A percentile compares a stretch with the other conserved stretches of the same genome.
Evolutionary conservation across 2,329 filamentous ascomycete species (phyloP).

Genomic region (Aspergillus ochraceoroseus): DNA sequence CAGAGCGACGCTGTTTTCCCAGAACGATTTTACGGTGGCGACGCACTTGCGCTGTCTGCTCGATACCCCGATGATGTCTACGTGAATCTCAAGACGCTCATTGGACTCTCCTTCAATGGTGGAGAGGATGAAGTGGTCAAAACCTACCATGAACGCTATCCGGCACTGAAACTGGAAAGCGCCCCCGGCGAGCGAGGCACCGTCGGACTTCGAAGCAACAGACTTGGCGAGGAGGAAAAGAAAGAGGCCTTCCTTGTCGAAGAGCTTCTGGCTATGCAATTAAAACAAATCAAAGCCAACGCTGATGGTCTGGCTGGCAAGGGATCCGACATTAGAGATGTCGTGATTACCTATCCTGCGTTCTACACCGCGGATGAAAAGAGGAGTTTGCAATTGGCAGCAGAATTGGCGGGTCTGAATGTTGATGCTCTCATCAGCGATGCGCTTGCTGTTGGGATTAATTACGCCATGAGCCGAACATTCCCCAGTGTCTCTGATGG

Average conservation of each 20-base stretch:
- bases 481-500: slow-evolving; percentile 82
- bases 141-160: slow-evolving; percentile 71
- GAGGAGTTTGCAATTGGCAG: slow-evolving; percentile 76
- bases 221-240: slow-evolving; percentile 60
- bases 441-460: slow-evolving; percentile 83
- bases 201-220: slow-evolving; percentile 73
- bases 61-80: slow-evolving; percentile 92
- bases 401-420: slow-evolving; percentile 80
- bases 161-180: slow-evolving; percentile 65
- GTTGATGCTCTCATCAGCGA: slow-evolving; percentile 82
- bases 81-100: slow-evolving; percentile 82
- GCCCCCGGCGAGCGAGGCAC: slow-evolving; percentile 55
- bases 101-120: slow-evolving; percentile 61
- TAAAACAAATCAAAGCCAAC: slow-evolving; percentile 85
- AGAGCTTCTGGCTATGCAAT: slow-evolving; percentile 91
- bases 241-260: slow-evolving; percentile 67
- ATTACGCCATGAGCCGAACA: slow-evolving; percentile 87
- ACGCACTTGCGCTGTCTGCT: slow-evolving; percentile 79
- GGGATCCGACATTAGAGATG: slow-evolving; percentile 67
- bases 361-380: slow-evolving; percentile 91
- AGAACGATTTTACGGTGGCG: slow-evolving; percentile 85
- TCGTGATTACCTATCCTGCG: slow-evolving; percentile 81
- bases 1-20: slow-evolving; percentile 65
- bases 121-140: slow-evolving; percentile 51
- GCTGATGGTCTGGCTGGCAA: slow-evolving; percentile 78